phyloP scores from a whole-genome alignment of 1,284 basidiomycete genomes.

The Hemileia vastatrix region DNA sequence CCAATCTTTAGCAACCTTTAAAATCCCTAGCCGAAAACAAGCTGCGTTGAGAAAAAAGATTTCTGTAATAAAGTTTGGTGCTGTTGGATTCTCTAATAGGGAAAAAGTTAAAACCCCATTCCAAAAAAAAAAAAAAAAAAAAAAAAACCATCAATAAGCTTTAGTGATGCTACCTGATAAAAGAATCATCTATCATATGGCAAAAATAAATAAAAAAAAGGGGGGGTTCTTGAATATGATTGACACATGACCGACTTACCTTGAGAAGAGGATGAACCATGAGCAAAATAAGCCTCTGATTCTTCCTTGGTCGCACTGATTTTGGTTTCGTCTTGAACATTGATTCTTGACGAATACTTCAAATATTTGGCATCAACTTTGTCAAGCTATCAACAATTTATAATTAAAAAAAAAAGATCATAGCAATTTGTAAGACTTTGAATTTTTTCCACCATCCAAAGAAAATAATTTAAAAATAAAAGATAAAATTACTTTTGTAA shows the following conservation, averaged over 20 bases:
- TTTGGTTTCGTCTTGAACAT: slow-evolving; percentile 75
- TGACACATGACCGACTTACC: no score
- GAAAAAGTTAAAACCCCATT: no score
- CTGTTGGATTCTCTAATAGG: no score
- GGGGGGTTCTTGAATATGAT: no score
- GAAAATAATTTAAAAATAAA: not conserved
- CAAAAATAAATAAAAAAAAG: no score
- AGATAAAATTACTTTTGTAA: slow-evolving; percentile 59
- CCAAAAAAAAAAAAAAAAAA: no score
- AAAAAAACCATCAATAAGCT: slow-evolving; percentile 39
- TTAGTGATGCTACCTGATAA: no score
- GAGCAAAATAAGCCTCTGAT: slow-evolving; percentile 60
- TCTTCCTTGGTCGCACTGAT: slow-evolving; percentile 82
- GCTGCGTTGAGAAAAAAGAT: slow-evolving; percentile 81
- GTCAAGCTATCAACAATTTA: slow-evolving; percentile 76
- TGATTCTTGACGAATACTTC: slow-evolving; percentile 59
- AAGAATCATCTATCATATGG: no score
- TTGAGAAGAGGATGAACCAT: no score
- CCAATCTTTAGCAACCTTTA: slow-evolving; percentile 65
- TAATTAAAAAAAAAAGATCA: not conserved
- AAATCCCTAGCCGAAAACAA: slow-evolving; percentile 73
- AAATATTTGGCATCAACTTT: slow-evolving; percentile 80
- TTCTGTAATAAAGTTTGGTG: slow-evolving; percentile 83
- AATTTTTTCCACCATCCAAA: not conserved
- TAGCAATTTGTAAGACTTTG: no score